phyloP scores from a whole-genome alignment of 202 grass and related monocot genomes.

The Digitaria exilis region DNA sequence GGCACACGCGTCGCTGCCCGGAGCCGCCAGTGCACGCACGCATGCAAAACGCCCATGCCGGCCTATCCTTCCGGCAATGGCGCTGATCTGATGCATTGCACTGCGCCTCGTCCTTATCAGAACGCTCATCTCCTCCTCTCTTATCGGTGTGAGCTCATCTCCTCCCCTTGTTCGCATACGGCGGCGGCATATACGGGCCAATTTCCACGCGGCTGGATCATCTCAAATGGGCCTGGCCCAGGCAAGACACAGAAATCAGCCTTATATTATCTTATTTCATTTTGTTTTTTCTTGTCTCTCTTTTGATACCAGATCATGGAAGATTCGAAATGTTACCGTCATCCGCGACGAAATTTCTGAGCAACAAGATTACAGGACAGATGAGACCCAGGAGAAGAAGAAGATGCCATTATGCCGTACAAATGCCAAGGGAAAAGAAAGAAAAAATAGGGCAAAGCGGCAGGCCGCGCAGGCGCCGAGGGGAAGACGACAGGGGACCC shows the following conservation, averaged over 20 bases:
- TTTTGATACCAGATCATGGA: slow-evolving; percentile 18
- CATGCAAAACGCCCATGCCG: background rate
- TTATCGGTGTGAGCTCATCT: background rate
- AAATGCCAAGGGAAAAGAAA: background rate
- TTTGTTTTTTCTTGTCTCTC: background rate
- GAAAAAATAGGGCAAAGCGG: slow-evolving; percentile 5
- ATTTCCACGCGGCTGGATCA: background rate
- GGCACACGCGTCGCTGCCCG: background rate
- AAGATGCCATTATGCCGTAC: slow-evolving; percentile 23
- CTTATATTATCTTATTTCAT: no score
- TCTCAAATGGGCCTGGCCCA: background rate
- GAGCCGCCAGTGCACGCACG: background rate
- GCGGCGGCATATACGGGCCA: background rate
- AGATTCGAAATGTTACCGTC: background rate
- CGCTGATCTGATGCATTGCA: background rate
- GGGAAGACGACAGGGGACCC: slow-evolving; percentile 15
- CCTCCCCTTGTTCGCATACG: slow-evolving; percentile 1
- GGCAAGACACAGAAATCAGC: no score
- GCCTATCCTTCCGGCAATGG: background rate
- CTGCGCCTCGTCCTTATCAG: slow-evolving; percentile 16
- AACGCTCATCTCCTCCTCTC: background rate
- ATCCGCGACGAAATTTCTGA: background rate
- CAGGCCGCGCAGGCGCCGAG: slow-evolving; percentile 23
- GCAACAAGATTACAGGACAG: background rate
- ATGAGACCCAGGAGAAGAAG: background rate